phyloP scores from a whole-genome alignment of 176 grass and related monocot genomes.

The Poa annua region DNA sequence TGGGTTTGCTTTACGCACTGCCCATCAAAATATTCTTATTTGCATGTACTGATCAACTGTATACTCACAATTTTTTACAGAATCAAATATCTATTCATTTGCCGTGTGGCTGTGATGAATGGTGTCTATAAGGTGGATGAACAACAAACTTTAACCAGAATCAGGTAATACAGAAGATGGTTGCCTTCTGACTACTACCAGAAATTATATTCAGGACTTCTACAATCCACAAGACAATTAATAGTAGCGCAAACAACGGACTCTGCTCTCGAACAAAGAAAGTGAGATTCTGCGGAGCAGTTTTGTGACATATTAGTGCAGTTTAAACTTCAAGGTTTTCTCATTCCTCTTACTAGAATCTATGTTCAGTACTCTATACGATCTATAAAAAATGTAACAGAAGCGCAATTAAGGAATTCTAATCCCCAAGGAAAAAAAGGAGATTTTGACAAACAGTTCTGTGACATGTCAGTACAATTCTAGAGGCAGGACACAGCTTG shows the following conservation, averaged over 20 bases:
- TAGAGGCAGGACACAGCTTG: constrained; percentile 23
- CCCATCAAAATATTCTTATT: not conserved
- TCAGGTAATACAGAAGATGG: not conserved
- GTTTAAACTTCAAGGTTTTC: not conserved
- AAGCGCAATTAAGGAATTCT: constrained; percentile 4
- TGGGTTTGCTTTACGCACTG: not conserved
- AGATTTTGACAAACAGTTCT: constrained; percentile 4
- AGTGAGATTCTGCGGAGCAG: not conserved
- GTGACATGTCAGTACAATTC: not conserved
- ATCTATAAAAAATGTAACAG: not conserved
- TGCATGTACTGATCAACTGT: not conserved
- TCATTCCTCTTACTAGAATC: not conserved
- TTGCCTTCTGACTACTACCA: not conserved
- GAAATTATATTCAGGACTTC: not conserved
- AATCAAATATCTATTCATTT: not conserved
- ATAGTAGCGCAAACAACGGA: not conserved
- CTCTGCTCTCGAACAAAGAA: not conserved
- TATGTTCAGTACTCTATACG: not conserved
- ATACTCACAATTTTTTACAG: constrained; percentile 12
- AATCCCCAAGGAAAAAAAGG: not conserved
- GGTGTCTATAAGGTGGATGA: not conserved
- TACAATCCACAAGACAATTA: not conserved
- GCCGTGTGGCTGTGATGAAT: not conserved
- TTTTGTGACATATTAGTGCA: not conserved
- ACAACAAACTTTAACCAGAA: not conserved